A percentile compares a stretch with the other conserved stretches of the same genome.
Conservation (phyloP, 768 basidiomycete species). For the Mycena rebaudengoi region DNA sequence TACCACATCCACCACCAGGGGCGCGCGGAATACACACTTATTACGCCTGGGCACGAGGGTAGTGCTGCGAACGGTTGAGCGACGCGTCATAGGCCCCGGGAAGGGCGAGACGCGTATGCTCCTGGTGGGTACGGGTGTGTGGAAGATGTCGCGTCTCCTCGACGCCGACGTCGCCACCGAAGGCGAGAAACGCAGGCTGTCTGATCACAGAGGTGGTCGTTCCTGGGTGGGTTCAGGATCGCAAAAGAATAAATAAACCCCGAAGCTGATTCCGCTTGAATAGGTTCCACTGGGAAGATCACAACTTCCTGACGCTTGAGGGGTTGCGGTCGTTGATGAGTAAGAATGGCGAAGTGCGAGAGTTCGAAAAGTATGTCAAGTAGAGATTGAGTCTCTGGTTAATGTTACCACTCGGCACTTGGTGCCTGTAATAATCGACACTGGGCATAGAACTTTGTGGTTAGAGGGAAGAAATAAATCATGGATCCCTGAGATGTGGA, state of each 20-base stretch:
- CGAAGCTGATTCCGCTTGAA: background rate
- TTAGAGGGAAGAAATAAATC: too few species aligned
- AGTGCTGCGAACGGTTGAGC: slow-evolving; percentile 44
- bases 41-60: slow-evolving; percentile 32
- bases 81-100: slow-evolving; percentile 50
- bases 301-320: slow-evolving; percentile 47
- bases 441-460: too few species aligned
- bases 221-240: slow-evolving; percentile 48
- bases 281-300: slow-evolving; percentile 56
- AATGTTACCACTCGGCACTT: too few species aligned
- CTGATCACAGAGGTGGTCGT: slow-evolving; percentile 69
- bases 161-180: slow-evolving; percentile 45
- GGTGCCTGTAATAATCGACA: too few species aligned
- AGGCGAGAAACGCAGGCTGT: slow-evolving; percentile 49
- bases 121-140: slow-evolving; percentile 58
- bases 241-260: too few species aligned
- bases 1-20: slow-evolving; percentile 63
- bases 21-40: slow-evolving; percentile 59
- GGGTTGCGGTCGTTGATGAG: slow-evolving; percentile 45
- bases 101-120: slow-evolving; percentile 58
- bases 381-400: background rate
- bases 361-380: background rate
- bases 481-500: too few species aligned
- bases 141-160: slow-evolving; percentile 66
- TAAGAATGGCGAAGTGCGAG: slow-evolving; percentile 25